A percentile compares a stretch with the other conserved stretches of the same genome.
phyloP scores from a whole-genome alignment of 371 early-diverging fungal species.

The Rhizoclosmatium hyalinum region DNA sequence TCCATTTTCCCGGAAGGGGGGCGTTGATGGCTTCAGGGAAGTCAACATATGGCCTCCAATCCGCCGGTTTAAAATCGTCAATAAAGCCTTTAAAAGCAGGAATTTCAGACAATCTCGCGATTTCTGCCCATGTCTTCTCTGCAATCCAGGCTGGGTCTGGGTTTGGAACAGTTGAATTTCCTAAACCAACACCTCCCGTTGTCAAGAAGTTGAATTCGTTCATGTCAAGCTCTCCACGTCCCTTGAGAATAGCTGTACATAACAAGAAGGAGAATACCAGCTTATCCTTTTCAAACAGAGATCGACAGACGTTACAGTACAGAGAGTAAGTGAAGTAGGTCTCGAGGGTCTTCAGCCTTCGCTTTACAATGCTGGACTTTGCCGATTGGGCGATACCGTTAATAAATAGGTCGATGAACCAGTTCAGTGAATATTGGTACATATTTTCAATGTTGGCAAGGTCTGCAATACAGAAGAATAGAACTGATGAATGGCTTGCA shows the following conservation, averaged over 20 bases:
- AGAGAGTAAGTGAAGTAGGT: conserved; percentile 62
- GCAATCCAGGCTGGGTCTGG: conserved; percentile 56
- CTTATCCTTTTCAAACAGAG: conserved; percentile 67
- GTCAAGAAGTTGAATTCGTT: conserved; percentile 52
- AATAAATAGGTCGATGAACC: conserved; percentile 65
- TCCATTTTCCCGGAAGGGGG: conserved; percentile 53
- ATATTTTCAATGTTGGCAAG: conserved; percentile 65
- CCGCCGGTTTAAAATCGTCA: conserved; percentile 50
- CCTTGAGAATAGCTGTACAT: conserved; percentile 52
- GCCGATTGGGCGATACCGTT: conserved; percentile 50
- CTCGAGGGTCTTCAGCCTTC: conserved; percentile 61
- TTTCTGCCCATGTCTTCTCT: conserved; percentile 60
- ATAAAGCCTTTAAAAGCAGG: conserved; percentile 52
- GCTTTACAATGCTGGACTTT: conserved; percentile 59
- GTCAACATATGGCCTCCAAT: conserved; percentile 56
- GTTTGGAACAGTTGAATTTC: conserved; percentile 42
- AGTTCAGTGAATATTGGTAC: conserved; percentile 66
- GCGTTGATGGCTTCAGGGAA: conserved; percentile 44
- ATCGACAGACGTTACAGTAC: conserved; percentile 66
- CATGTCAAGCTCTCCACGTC: conserved; percentile 52
- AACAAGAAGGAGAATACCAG: conserved; percentile 64
- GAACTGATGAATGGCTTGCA: conserved; percentile 58
- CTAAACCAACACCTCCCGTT: conserved; percentile 59
- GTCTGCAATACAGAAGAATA: conserved; percentile 67
- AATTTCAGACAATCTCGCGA: conserved; percentile 52